Evolutionary conservation across 73 alveolate species (phyloP).

Genomic region (Paramecium pentaurelia): DNA sequence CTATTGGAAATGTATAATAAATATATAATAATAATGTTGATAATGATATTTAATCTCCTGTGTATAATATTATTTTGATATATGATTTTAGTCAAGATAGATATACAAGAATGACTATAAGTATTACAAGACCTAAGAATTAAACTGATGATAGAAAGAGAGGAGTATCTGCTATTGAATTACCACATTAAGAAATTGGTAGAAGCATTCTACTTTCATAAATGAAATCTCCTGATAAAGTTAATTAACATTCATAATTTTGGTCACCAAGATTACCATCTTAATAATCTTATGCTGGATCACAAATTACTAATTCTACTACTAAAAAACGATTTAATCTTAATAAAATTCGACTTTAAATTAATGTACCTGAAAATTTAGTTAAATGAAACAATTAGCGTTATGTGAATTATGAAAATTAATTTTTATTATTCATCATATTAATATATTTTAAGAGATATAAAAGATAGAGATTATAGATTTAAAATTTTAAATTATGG

Average conservation of each 20-base stretch:
- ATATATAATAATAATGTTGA: not conserved
- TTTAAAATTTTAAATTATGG: too few species aligned
- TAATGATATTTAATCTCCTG: not conserved
- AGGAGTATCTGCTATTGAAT: not conserved
- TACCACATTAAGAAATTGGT: not conserved
- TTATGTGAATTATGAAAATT: not conserved
- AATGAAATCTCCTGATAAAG: not conserved
- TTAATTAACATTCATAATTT: not conserved
- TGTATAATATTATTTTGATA: not conserved
- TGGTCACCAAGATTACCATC: conserved; percentile 1
- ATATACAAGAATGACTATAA: not conserved
- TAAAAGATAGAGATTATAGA: too few species aligned
- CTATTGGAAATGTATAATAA: not conserved
- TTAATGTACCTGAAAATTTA: not conserved
- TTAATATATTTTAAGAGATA: too few species aligned
- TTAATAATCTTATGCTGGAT: not conserved
- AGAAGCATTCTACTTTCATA: not conserved
- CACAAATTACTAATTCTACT: not conserved
- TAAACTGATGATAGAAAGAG: not conserved
- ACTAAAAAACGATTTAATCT: not conserved
- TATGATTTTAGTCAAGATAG: not conserved
- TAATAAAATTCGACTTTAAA: not conserved
- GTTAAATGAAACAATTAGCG: not conserved
- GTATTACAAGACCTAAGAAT: conserved; percentile 6
- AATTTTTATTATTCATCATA: not conserved